Conservation (phyloP, 768 basidiomycete genomes). For the Boletus vermiculosoides region DNA sequence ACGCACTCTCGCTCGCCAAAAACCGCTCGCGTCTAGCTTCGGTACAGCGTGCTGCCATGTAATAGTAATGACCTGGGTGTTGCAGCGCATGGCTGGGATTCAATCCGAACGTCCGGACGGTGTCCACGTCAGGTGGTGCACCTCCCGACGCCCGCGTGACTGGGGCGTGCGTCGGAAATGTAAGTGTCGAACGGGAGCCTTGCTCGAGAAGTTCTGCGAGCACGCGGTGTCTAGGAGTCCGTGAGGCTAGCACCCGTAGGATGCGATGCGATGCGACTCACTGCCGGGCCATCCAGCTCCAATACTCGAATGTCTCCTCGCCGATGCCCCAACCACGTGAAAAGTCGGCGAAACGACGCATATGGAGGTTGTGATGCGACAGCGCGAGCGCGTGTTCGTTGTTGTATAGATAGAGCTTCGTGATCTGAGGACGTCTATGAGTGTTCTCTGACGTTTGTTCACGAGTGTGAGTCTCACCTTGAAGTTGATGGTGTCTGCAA, state of each 20-base stretch:
- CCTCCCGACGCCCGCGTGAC: conserved; percentile 28
- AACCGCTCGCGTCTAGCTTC: conserved; percentile 73
- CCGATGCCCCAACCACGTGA: conserved; percentile 94
- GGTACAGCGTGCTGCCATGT: conserved; percentile 84
- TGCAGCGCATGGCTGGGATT: conserved; percentile 84
- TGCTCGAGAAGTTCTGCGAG: conserved; percentile 90
- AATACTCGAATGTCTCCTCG: conserved; percentile 94
- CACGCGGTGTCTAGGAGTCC: conserved; percentile 65
- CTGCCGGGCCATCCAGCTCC: conserved; percentile 97
- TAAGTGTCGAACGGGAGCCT: conserved; percentile 62
- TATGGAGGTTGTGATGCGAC: conserved; percentile 80
- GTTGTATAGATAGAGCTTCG: conserved; percentile 89
- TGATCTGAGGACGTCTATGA: conserved; percentile 51
- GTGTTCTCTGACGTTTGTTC: background rate
- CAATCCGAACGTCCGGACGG: conserved; percentile 60
- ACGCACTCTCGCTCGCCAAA: conserved; percentile 47
- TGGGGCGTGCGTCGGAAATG: conserved; percentile 60
- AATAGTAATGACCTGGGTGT: conserved; percentile 86
- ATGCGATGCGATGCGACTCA: conserved; percentile 37
- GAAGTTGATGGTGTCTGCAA: conserved; percentile 89
- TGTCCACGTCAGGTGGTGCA: conserved; percentile 49
- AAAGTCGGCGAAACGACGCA: conserved; percentile 82
- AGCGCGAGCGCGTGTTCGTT: conserved; percentile 80
- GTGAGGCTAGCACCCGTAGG: background rate
- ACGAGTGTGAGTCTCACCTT: conserved; percentile 51